phyloP scores from a whole-genome alignment of 2,329 filamentous ascomycete species.

The Sclerotiophoma versabilis region DNA sequence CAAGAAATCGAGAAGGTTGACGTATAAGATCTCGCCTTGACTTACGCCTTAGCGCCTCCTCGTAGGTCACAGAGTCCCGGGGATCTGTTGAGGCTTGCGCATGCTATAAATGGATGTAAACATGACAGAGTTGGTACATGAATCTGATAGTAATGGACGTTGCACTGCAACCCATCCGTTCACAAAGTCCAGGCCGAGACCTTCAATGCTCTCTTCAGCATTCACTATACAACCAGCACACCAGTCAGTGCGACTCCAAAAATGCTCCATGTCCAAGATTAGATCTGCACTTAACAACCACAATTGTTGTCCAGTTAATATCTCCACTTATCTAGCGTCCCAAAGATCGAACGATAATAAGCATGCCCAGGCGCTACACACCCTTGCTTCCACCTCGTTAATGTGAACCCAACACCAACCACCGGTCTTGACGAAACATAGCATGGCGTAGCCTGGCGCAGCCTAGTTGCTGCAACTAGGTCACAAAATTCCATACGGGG shows the following conservation, averaged over 20 bases:
- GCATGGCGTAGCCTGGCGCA: slow-evolving; percentile 12
- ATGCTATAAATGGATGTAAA: no score
- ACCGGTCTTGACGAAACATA: not conserved
- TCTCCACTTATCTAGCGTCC: not conserved
- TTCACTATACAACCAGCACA: no score
- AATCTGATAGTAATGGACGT: no score
- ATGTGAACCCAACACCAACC: slow-evolving; percentile 4
- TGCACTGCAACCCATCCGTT: no score
- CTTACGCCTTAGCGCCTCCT: not conserved
- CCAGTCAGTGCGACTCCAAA: no score
- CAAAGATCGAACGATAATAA: slow-evolving; percentile 5
- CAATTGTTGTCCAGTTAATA: no score
- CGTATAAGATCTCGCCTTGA: slow-evolving; percentile 21
- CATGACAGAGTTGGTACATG: no score
- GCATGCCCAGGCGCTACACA: slow-evolving; percentile 13
- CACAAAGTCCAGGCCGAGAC: no score
- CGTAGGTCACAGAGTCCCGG: not conserved
- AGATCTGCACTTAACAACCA: no score
- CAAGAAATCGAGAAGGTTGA: slow-evolving; percentile 7
- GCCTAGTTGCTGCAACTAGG: slow-evolving; percentile 12
- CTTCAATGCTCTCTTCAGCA: no score
- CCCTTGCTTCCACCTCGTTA: slow-evolving; percentile 12
- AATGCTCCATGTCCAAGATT: no score
- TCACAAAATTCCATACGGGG: slow-evolving; percentile 11
- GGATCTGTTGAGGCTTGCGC: no score